Percentiles rank a stretch among this genome's conserved stretches.
Conservation (phyloP, 2,329 filamentous ascomycete species). For the Colletotrichum australisinense region DNA sequence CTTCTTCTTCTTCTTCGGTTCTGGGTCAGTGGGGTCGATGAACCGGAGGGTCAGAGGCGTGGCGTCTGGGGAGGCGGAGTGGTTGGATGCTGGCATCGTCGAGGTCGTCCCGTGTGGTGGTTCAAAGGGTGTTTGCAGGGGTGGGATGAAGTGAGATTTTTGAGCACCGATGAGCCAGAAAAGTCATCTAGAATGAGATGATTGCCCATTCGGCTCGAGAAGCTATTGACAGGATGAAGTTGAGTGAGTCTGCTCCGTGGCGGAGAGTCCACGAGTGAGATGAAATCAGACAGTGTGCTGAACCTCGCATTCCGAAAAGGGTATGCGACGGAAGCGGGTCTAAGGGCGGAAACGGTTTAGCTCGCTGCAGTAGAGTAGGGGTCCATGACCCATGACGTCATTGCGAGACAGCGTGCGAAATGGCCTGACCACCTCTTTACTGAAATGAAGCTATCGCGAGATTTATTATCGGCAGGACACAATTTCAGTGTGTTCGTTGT, state of each 20-base stretch:
- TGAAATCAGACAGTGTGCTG: background rate
- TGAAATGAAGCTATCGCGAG: background rate
- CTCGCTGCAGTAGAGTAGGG: background rate
- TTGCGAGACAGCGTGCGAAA: background rate
- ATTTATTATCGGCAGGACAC: background rate
- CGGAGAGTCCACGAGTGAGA: background rate
- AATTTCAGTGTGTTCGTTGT: too few species aligned
- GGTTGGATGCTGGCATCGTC: background rate
- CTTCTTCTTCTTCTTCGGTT: conserved; percentile 29
- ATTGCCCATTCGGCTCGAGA: background rate
- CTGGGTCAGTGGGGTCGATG: background rate
- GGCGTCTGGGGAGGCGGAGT: background rate
- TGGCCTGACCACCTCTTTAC: background rate
- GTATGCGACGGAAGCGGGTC: background rate
- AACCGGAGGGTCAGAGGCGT: background rate
- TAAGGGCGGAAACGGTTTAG: background rate
- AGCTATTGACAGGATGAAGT: background rate
- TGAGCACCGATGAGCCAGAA: background rate
- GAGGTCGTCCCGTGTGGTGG: background rate
- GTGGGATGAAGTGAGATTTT: background rate
- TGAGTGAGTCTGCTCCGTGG: background rate
- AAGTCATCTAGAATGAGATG: background rate
- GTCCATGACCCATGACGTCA: background rate
- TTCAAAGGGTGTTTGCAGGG: too few species aligned
- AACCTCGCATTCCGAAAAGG: background rate